Evolutionary conservation across 768 basidiomycete species (phyloP), one percentile per base, ranked within the genome.

Genomic region (Antrodiella citrinella): DNA sequence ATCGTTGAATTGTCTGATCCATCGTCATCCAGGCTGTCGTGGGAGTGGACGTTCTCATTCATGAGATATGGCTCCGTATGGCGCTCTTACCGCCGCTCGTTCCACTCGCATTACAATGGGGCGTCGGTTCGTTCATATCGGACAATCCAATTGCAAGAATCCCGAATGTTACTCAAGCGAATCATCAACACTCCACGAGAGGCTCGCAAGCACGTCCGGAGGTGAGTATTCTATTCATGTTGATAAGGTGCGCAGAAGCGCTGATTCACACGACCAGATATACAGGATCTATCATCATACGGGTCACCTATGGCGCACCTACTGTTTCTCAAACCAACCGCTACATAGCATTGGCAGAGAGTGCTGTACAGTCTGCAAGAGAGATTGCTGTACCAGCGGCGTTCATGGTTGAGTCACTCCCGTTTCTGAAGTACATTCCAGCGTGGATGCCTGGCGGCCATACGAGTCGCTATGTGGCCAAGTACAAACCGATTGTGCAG

Each of bases 401-500:
- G 30, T 35, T 35, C 30, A 35, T 35, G 30, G 30, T 15, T 35
- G 30, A 35, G 30, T 7, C 15, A 7, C 7, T 35, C 30, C 30
- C 30, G 7, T 7, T 35, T 35, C 15, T 35, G 30, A 45, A 47
- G 30, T 25, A 46, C 38, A 38, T 51, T 18, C 50, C 50, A 15
- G 23, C 11, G 13, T 51, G 50, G 50, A n/a, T 51, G 4, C 50
- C 50, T 22, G 50, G 50, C 13, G 50, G 26, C 10, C 18, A 23
- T 19, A 26, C 35, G 15, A 26, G 24, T 4, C 15, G 26, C 23
- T 39, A 26, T 11, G 50, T 23, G 25, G 22, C 4, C 21, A 19
- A 51, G 19, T 24, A 47, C 44, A 35, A 35, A 15, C 30, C 30
- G 15, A 7, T 35, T 35, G 30, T 35, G 15, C 30, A 35, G 30